Evolutionary conservation across 2,329 filamentous ascomycete genomes (phyloP), one percentile per base, ranked within the genome.

Genomic region (Penicillium sp.): DNA sequence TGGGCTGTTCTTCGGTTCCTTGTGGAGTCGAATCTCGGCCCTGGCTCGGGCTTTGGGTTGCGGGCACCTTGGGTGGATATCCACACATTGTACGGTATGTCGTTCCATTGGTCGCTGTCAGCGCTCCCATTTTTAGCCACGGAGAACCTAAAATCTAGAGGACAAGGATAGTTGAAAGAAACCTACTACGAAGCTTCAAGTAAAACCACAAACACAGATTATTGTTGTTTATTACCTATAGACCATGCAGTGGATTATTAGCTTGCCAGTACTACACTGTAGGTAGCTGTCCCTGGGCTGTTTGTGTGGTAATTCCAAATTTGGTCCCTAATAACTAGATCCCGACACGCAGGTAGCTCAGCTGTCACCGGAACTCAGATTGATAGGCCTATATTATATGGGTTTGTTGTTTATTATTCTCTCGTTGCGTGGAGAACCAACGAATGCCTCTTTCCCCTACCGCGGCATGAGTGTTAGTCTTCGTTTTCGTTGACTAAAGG

Each of bases 1-100:
- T 43, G 50, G 52, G 37, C n/a, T 10, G 17, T 28, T 38, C 22
- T 25, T 28, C 14, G 35, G 35, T 25, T 60, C 47, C 37, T 42
- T 53, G 62, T 63, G 62, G 56, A 63, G 62, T 54, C 55, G 56
- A 55, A 34, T 34, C 39, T 58, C 49, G 17, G 14, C 25, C 53
- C 45, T 49, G 54, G 54, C 43, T 52, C 37, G n/a, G 28, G 56
- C 43, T 52, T 43, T 25, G 34, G 51, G 43, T 41, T 31, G 51
- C 31, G 41, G 34, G 42, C 25, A 48, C 47, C 42, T 51, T 12
- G 37, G 51, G 61, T 60, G 61, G 61, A 54, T 57, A 54, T 31
- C 31, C 6, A 8, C 42, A 17, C 10, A 42, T 25, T 38, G 28
- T 25, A 12, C 20, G 38, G 28, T n/a, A 12, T 37, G 38, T 37